Conservation (phyloP, 768 basidiomycete species). For the Agrocybe praecox region DNA sequence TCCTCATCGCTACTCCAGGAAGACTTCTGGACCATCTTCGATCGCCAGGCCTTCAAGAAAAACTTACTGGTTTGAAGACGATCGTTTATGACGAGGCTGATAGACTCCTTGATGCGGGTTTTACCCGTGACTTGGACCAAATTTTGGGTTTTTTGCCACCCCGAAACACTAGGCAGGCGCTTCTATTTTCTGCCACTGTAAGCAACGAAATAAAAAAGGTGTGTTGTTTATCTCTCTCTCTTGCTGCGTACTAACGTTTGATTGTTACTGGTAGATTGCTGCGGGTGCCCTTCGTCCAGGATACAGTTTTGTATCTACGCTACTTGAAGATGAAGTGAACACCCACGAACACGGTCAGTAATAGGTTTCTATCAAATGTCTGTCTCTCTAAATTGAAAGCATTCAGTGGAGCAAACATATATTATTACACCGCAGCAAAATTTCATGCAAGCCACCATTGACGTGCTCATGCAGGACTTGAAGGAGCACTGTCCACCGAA, state of each 20-base stretch:
- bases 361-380: too few species aligned
- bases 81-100: conserved; percentile 78
- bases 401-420: conserved; percentile 46
- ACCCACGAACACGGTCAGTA: conserved; percentile 60
- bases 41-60: conserved; percentile 31
- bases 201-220: conserved; percentile 63
- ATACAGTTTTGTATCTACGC: conserved; percentile 57
- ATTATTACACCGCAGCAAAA: conserved; percentile 43
- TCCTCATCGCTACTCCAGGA: conserved; percentile 77
- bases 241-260: neutral
- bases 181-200: conserved; percentile 78
- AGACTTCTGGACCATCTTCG: conserved; percentile 72
- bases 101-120: conserved; percentile 73
- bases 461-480: conserved; percentile 38
- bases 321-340: conserved; percentile 57
- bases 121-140: conserved; percentile 66
- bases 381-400: neutral
- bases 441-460: conserved; percentile 41
- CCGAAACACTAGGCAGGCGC: conserved; percentile 52
- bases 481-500: neutral
- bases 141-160: conserved; percentile 49
- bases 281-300: conserved; percentile 25
- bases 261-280: conserved; percentile 9
- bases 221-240: conserved; percentile 19
- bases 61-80: conserved; percentile 40